Base-by-base conservation (phyloP, 805 yeast species). In the Candida schatavii region DNA sequence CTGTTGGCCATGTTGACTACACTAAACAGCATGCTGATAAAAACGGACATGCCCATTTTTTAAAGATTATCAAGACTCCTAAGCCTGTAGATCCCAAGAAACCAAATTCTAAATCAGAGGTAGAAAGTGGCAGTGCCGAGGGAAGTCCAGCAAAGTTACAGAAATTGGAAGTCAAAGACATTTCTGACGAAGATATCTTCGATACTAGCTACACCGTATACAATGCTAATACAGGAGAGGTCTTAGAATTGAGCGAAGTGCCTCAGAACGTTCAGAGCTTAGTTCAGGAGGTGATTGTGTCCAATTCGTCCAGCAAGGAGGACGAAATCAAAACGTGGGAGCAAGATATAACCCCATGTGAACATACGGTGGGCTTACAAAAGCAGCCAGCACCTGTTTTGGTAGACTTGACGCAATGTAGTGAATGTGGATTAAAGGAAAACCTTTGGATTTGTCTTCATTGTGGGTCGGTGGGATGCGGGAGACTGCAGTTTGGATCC, bases 391-490 rank as follows among this genome's bases (percentile, higher is more conserved):
- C 15, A 31, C 84, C 80, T 46, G 21, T 37, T 28, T 41, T 39
- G 10, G 54, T 36, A 3, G 69, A 75, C 26, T 47, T 75, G 3
- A 46, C 68, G 0, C 55, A 74, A 37, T 86, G 95, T 59, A 47
- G 51, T 2, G 59, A 59, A 9, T 86, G 95, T 65, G 85, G 75
- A 1, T 68, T 93, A 48, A 61, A 64, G 23, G 85, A 83, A 49
- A 93, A 93, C 57, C 64, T 93, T 36, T 93, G 99, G 99, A 70
- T 93, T 14, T 93, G 99, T 67, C 64, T 93, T 35, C 77, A 77
- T 37, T 93, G 99, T 73, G 99, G 99, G 2, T 66, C 76, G n/a
- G 53, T 89, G 9, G 97, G 97, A 3, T 93, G 99, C 66, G 99
- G 99, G 4, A 72, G 99, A 49, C 81, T 82, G 25, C 99, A 93